Conservation (phyloP, 495 filamentous ascomycete species). For the Tuber magnatum region DNA sequence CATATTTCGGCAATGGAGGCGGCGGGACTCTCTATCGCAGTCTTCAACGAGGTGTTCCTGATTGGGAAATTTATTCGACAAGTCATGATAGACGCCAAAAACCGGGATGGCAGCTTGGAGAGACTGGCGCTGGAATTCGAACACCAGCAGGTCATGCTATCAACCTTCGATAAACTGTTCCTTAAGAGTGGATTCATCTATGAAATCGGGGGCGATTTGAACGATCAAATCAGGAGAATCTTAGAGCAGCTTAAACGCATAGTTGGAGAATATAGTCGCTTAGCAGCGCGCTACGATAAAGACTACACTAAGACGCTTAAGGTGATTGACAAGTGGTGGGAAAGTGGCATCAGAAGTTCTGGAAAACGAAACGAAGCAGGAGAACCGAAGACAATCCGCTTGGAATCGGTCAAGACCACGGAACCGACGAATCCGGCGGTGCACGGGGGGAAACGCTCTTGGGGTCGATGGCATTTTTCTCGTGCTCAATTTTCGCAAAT, state of each 20-base stretch:
- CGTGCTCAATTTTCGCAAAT: slow-evolving; percentile 8
- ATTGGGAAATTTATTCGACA: slow-evolving; percentile 15
- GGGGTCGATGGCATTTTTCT: not conserved
- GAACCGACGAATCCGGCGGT: not conserved
- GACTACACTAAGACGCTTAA: not conserved
- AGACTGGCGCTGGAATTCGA: slow-evolving; percentile 11
- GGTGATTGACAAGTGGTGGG: slow-evolving; percentile 5
- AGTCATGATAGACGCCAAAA: not conserved
- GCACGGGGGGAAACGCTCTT: not conserved
- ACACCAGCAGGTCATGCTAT: slow-evolving; percentile 8
- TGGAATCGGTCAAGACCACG: not conserved
- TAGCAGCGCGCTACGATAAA: slow-evolving; percentile 13
- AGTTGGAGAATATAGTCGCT: slow-evolving; percentile 9
- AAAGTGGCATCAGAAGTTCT: not conserved
- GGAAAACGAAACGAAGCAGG: not conserved
- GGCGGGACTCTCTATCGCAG: slow-evolving; percentile 7
- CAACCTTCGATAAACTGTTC: slow-evolving; percentile 16
- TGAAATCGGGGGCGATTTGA: slow-evolving; percentile 11
- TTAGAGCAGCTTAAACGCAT: slow-evolving; percentile 14
- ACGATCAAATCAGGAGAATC: slow-evolving; percentile 7
- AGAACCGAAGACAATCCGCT: not conserved
- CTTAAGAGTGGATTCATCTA: slow-evolving; percentile 13
- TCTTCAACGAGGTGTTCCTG: slow-evolving; percentile 16
- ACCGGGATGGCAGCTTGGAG: slow-evolving; percentile 8
- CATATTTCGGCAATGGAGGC: slow-evolving; percentile 10